Conservation (phyloP, 768 basidiomycete genomes). For the Calocybe indica region DNA sequence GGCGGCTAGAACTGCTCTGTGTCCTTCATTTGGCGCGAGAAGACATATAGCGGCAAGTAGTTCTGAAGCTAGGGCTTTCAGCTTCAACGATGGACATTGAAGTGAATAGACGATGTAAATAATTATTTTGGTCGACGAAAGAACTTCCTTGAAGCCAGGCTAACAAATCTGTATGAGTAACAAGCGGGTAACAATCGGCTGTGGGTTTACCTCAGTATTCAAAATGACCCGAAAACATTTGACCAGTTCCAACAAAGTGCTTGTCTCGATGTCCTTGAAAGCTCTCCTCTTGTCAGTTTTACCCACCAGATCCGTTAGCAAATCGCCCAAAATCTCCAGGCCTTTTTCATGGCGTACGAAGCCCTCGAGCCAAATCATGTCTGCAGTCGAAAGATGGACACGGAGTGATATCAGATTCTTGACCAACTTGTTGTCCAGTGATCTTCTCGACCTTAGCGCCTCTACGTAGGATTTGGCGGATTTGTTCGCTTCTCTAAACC, state of each 20-base stretch:
- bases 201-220: constrained; percentile 66
- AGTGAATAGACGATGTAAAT: constrained; percentile 71
- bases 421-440: constrained; percentile 53
- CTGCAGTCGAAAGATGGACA: constrained; percentile 81
- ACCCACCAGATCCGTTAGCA: constrained; percentile 58
- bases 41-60: constrained; percentile 82
- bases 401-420: constrained; percentile 80
- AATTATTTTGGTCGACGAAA: constrained; percentile 68
- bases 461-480: constrained; percentile 61
- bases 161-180: constrained; percentile 5
- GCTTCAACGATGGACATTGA: constrained; percentile 57
- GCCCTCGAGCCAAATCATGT: constrained; percentile 69
- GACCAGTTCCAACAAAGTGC: constrained; percentile 65
- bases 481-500: constrained; percentile 32
- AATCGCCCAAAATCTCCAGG: constrained; percentile 49
- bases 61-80: constrained; percentile 66
- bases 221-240: constrained; percentile 78
- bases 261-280: constrained; percentile 61
- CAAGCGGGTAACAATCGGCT: background rate
- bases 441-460: constrained; percentile 47
- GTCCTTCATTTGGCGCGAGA: constrained; percentile 63
- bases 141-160: constrained; percentile 32
- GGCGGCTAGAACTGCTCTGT: constrained; percentile 68
- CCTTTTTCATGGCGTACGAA: constrained; percentile 69
- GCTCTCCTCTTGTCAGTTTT: constrained; percentile 59